These are phyloP conservation scores for Omphalea diandra DNA, from an alignment of 441 rosid species.

Conservation along the genomic window DNA sequence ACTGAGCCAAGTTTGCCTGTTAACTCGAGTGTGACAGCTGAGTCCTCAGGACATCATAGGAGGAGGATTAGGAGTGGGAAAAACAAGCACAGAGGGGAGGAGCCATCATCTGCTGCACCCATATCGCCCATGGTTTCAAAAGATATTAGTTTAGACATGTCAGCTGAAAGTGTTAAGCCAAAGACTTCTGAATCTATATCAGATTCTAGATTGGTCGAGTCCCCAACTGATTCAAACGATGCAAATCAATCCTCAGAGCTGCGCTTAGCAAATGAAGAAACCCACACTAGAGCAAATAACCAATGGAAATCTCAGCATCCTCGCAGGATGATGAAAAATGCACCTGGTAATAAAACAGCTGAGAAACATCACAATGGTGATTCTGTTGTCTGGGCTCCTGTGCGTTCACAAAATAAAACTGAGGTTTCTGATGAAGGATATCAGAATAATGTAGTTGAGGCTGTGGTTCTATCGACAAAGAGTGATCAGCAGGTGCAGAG, in stretches of 20 bases:
- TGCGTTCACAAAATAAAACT: constrained; percentile 57
- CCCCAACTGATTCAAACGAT: constrained; percentile 38
- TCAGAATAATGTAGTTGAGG: constrained; percentile 43
- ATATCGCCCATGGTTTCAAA: constrained; percentile 32
- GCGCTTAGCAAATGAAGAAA: constrained; percentile 53
- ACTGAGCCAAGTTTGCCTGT: constrained; percentile 39
- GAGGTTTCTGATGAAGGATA: constrained; percentile 53
- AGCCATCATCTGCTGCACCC: constrained; percentile 36
- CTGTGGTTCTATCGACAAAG: constrained; percentile 37
- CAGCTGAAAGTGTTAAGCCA: constrained; percentile 35
- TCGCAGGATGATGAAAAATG: constrained; percentile 55
- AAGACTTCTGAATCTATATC: constrained; percentile 41
- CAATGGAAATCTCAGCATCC: constrained; percentile 71
- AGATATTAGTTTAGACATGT: constrained; percentile 33
- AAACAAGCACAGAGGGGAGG: constrained; percentile 66
- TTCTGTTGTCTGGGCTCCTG: constrained; percentile 91
- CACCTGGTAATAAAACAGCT: constrained; percentile 44
- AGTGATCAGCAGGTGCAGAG: constrained; percentile 55
- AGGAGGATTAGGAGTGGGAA: constrained; percentile 60
- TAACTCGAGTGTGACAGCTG: constrained; percentile 38
- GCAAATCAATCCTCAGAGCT: constrained; percentile 50
- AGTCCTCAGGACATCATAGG: constrained; percentile 47
- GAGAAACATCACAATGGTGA: constrained; percentile 55
- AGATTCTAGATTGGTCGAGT: constrained; percentile 30
- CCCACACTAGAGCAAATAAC: constrained; percentile 46